Conservation (phyloP, 2,329 filamentous ascomycete species). For the Microsporum canis region DNA sequence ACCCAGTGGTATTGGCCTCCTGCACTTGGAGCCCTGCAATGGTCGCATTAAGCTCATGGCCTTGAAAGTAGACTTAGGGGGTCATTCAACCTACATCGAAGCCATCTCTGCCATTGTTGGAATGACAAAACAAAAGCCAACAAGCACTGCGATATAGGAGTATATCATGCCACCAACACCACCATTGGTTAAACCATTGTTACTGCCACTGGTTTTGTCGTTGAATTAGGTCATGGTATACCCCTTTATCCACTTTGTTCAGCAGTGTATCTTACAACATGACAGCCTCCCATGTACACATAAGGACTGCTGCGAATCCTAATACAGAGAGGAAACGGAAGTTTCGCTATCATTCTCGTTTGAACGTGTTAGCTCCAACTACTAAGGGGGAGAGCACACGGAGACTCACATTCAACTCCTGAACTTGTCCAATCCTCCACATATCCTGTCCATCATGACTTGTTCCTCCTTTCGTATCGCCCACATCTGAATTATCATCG, state of each 20-base stretch:
- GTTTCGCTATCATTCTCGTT: constrained; percentile 25
- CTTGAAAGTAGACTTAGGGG: too few species aligned
- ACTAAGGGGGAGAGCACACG: not conserved
- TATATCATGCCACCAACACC: constrained; percentile 10
- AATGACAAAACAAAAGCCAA: constrained; percentile 8
- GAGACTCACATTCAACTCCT: constrained; percentile 22
- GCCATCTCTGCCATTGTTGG: constrained; percentile 13
- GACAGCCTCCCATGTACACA: constrained; percentile 16
- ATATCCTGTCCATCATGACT: constrained; percentile 22
- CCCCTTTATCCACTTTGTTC: not conserved
- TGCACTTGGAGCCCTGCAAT: constrained; percentile 25
- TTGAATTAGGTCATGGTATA: not conserved
- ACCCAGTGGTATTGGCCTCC: constrained; percentile 21
- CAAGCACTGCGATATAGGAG: constrained; percentile 7
- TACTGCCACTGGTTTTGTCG: not conserved
- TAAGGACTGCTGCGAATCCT: constrained; percentile 35
- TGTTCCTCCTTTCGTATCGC: constrained; percentile 1
- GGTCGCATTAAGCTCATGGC: not conserved
- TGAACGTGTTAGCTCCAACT: too few species aligned
- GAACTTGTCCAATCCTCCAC: constrained; percentile 24
- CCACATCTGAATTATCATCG: not conserved
- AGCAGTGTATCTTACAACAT: constrained; percentile 6
- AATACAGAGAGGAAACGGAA: constrained; percentile 37
- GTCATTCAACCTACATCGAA: constrained; percentile 8
- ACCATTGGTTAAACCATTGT: constrained; percentile 9